Base-by-base conservation (phyloP, 768 basidiomycete species). In the Phlebiopsis flavidoalba region DNA sequence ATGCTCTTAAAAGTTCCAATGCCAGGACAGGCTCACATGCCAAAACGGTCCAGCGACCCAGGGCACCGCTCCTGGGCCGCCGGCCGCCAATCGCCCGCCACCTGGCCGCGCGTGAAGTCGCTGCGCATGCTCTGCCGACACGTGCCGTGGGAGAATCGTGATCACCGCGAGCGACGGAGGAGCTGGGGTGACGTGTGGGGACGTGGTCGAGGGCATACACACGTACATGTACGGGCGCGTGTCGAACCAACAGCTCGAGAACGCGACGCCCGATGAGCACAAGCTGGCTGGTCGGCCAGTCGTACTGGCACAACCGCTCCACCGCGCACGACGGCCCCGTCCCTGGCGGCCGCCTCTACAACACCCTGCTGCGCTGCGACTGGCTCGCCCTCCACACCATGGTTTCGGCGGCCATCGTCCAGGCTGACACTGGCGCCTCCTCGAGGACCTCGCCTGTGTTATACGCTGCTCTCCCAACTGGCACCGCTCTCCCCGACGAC, bases 1-100 rank as follows among this genome's bases (percentile, higher is more conserved):
- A 87, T 91, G 85, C 78, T 88, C 46, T 89, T 84, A 69, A 80
- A 87, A 6, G 80, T 77, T 45, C 78, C 83, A 60, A 84, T 85
- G 57, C 26, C 26, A 31, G 26, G n/a, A n/a, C n/a, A n/a, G n/a
- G n/a, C n/a, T n/a, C n/a, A n/a, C n/a, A n/a, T n/a, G n/a, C n/a
- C n/a, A n/a, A 81, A 81, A 64, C 81, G 85, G 59, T 87, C 85
- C 4, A 78, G 75, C n/a, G 89, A 90, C 60, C 76, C 80, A 3
- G 63, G 74, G 2, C 77, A 80, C 45, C 75, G 83, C 22, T 89
- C 88, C 0, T 91, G 89, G 89, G 76, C 81, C 4, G 76, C 74
- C 35, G 88, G 89, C 7, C 82, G 89, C 12, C 75, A 79, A 14
- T 79, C 80, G 21, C 87, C 87, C 17, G 88, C 86, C 1, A 87